Evolutionary conservation across 139 green algal genomes (phyloP).

Genomic region (Astrephomene gubernaculifera): DNA sequence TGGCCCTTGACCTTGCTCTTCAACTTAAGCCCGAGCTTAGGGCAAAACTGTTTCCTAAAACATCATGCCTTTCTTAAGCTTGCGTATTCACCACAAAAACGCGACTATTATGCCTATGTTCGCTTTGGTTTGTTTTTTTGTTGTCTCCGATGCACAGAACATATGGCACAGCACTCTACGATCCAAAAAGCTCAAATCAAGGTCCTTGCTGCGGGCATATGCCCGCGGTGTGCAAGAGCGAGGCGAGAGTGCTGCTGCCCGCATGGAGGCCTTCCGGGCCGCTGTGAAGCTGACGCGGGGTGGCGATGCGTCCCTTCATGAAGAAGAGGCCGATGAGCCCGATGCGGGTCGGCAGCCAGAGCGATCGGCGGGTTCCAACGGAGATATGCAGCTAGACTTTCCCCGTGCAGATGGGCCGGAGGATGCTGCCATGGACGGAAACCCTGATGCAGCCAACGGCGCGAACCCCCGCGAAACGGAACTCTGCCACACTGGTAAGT

Average conservation of each 20-base stretch:
- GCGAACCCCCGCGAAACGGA: not conserved
- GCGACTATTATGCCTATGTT: too few relatives aligned
- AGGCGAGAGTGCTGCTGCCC: not conserved
- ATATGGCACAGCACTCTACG: conserved; percentile 32
- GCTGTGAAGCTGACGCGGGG: not conserved
- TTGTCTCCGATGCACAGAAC: not conserved
- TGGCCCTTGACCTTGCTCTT: not conserved
- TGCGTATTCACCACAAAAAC: not conserved
- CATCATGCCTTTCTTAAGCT: not conserved
- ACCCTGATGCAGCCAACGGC: not conserved
- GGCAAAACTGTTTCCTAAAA: not conserved
- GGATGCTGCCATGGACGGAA: too few relatives aligned
- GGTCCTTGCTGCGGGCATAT: not conserved
- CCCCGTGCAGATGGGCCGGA: too few relatives aligned
- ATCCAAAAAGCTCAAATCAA: not conserved
- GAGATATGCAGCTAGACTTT: too few relatives aligned
- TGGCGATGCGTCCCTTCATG: not conserved
- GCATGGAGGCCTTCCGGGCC: not conserved
- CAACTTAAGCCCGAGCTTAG: not conserved
- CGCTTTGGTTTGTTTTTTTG: not conserved
- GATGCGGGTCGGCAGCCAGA: not conserved
- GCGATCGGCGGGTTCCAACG: not conserved
- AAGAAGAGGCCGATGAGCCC: not conserved
- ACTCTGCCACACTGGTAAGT: not conserved
- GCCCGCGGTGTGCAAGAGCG: not conserved